These are phyloP conservation scores for Paramecium biaurelia DNA, from an alignment of 73 alveolate genomes.

Conservation along the genomic window DNA sequence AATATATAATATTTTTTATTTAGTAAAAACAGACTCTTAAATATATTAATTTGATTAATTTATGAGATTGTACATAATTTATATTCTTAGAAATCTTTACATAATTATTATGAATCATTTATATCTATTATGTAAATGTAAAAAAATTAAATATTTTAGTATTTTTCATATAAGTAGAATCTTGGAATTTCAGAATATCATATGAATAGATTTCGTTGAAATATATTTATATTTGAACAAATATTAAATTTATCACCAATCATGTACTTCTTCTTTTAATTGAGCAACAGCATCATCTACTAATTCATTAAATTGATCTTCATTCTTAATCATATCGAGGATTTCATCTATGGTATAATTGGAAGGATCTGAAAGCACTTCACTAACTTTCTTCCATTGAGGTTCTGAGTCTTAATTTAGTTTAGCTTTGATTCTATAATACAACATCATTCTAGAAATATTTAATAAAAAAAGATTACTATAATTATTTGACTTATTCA, in stretches of 20 bases:
- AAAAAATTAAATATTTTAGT: too few species aligned
- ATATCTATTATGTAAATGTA: too few species aligned
- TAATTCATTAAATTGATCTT: neutral
- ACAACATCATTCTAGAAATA: neutral
- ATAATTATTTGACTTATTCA: neutral
- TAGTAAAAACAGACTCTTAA: too few species aligned
- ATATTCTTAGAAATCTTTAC: too few species aligned
- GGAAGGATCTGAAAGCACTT: neutral
- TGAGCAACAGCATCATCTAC: constrained; percentile 8
- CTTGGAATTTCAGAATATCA: too few species aligned
- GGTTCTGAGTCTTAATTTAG: neutral
- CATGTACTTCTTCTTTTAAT: constrained; percentile 8
- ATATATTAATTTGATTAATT: too few species aligned
- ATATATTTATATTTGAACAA: constrained; percentile 7
- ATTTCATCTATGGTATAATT: constrained; percentile 25
- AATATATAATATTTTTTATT: too few species aligned
- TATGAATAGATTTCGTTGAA: neutral
- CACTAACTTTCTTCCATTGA: neutral
- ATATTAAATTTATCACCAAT: neutral
- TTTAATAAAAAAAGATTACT: neutral
- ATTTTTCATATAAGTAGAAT: too few species aligned
- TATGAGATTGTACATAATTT: too few species aligned
- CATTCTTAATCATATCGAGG: constrained; percentile 39
- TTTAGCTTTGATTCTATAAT: neutral
- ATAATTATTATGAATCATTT: too few species aligned